These are phyloP conservation scores for Exophiala sideris DNA, from an alignment of 2,329 filamentous ascomycete genomes.

Conservation along the genomic window DNA sequence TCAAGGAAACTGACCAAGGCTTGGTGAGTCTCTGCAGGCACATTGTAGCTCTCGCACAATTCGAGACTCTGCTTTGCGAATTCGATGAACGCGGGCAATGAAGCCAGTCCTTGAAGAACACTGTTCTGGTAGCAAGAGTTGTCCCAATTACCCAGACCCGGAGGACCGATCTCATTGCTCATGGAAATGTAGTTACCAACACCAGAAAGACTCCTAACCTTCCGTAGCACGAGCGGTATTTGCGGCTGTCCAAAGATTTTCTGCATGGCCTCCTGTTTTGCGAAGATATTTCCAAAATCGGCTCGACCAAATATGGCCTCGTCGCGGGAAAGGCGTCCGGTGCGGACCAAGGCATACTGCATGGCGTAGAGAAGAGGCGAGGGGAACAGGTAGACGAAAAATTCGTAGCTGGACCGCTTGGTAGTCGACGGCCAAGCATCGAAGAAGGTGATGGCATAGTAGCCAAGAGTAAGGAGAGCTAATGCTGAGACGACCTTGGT, in stretches of 20 bases:
- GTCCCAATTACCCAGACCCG: conserved; percentile 82
- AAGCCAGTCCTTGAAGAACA: conserved; percentile 78
- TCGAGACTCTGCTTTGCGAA: conserved; percentile 37
- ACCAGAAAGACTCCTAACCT: conserved; percentile 53
- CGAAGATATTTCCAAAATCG: conserved; percentile 39
- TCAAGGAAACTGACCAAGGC: conserved; percentile 65
- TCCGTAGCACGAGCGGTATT: conserved; percentile 59
- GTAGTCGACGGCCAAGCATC: conserved; percentile 29
- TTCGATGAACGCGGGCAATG: conserved; percentile 64
- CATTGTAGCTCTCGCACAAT: conserved; percentile 26
- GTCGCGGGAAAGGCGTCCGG: conserved; percentile 40
- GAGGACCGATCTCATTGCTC: conserved; percentile 35
- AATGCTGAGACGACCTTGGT: conserved; percentile 23
- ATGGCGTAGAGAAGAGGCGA: conserved; percentile 42
- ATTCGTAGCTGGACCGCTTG: conserved; percentile 35
- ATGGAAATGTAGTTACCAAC: conserved; percentile 47
- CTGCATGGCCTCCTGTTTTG: conserved; percentile 64
- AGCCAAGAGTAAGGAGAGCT: conserved; percentile 28
- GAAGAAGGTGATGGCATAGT: conserved; percentile 40
- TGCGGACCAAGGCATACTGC: conserved; percentile 47
- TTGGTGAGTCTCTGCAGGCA: conserved; percentile 43
- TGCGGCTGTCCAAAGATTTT: conserved; percentile 60
- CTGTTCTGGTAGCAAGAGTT: conserved; percentile 99
- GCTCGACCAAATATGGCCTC: conserved; percentile 24
- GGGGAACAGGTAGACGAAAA: conserved; percentile 39